Conservation (phyloP, 2,329 filamentous ascomycete genomes). For the Lomentospora prolificans region DNA sequence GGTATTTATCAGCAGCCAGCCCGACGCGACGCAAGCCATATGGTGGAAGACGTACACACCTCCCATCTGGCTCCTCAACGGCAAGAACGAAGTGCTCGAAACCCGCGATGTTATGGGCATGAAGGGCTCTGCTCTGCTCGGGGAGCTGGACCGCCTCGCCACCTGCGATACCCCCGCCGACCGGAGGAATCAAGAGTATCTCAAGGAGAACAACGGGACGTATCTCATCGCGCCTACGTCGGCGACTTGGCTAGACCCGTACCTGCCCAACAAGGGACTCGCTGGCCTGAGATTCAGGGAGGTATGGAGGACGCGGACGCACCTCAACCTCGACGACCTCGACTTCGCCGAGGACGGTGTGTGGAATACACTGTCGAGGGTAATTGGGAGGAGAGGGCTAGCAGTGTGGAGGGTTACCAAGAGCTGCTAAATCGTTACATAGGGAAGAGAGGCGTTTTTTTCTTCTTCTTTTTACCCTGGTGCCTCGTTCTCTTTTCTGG, state of each 20-base stretch:
- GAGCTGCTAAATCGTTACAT: constrained; percentile 31
- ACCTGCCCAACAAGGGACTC: constrained; percentile 47
- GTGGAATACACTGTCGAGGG: constrained; percentile 58
- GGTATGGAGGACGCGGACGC: constrained; percentile 57
- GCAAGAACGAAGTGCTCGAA: constrained; percentile 60
- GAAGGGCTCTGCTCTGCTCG: constrained; percentile 48
- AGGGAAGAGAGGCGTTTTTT: background rate
- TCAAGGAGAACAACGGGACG: constrained; percentile 52
- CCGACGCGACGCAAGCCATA: constrained; percentile 57
- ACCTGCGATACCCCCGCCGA: constrained; percentile 53
- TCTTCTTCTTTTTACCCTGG: background rate
- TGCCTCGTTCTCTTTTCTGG: background rate
- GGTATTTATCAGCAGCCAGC: constrained; percentile 61
- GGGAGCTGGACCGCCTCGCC: constrained; percentile 46
- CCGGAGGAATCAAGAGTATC: constrained; percentile 42
- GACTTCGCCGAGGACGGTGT: constrained; percentile 71
- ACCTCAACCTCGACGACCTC: constrained; percentile 71
- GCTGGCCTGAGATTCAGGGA: constrained; percentile 55
- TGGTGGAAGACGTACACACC: constrained; percentile 88
- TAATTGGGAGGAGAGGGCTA: constrained; percentile 54
- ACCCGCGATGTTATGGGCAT: constrained; percentile 69
- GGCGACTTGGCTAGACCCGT: constrained; percentile 58
- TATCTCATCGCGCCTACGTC: constrained; percentile 67
- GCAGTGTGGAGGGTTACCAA: constrained; percentile 56
- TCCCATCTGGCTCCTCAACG: constrained; percentile 69